Evolutionary conservation across 148 eudicot species (phyloP).

Genomic region (Nyssa sinensis): DNA sequence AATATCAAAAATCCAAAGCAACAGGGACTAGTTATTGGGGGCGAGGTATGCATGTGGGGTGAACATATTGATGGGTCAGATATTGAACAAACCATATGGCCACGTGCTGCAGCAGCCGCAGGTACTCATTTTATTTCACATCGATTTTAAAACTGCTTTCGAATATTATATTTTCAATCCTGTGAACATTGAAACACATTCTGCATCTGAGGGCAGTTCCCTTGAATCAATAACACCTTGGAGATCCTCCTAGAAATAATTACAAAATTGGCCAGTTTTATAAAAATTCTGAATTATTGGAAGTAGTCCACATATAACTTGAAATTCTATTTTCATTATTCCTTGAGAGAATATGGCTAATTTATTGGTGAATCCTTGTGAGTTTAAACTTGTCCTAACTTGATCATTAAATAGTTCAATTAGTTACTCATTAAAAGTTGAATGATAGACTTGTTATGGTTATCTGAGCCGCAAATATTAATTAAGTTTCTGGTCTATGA

Average conservation of each 20-base stretch:
- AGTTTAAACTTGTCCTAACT: no score
- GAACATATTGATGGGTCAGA: slow-evolving; percentile 75
- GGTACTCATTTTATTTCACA: slow-evolving; percentile 37
- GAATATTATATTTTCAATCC: neutral
- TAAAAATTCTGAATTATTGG: neutral
- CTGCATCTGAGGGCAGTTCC: neutral
- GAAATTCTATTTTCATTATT: no score
- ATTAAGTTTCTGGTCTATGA: no score
- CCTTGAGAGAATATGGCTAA: neutral
- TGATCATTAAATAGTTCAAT: no score
- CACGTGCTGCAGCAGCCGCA: slow-evolving; percentile 99
- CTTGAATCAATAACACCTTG: neutral
- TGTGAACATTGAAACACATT: neutral
- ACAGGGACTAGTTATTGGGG: slow-evolving; percentile 68
- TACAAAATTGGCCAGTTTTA: neutral
- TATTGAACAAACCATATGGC: slow-evolving; percentile 93
- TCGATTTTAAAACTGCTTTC: neutral
- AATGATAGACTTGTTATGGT: no score
- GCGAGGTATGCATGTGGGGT: slow-evolving; percentile 99
- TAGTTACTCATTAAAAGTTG: no score
- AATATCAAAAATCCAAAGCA: slow-evolving; percentile 58
- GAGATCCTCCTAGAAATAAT: neutral
- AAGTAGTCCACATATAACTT: no score
- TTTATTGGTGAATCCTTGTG: neutral
- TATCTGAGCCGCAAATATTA: no score